Evolutionary conservation across 2,329 filamentous ascomycete genomes (phyloP), one percentile per base, ranked within the genome.

Genomic region (Biscogniauxia sp.): DNA sequence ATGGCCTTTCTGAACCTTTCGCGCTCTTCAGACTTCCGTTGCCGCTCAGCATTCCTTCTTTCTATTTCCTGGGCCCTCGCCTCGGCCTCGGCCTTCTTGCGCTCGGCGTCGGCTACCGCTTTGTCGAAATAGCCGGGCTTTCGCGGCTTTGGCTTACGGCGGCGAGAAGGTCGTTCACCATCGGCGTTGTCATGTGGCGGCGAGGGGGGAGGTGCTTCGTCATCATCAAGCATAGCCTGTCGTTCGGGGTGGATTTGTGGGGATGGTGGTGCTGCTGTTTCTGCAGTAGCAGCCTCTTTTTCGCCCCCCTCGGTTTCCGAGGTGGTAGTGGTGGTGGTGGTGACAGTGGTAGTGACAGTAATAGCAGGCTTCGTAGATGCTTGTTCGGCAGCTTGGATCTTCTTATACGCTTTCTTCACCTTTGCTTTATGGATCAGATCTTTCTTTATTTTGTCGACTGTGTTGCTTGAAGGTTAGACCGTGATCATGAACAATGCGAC

Each of bases 361-460:
- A 49, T 56, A 54, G 58, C 59, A 50, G 63, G 59, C 41, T 64
- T 62, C 25, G 62, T 59, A 59, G 66, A 61, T 17, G 57, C 62
- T 54, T 74, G 65, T 61, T 77, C 74, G 56, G 80, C 74, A 26
- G 87, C 87, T 76, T 93, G 94, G 65, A 97, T 80, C 76, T 97
- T 97, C 64, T 90, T 90, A 73, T 97, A 97, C 51, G 90, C 86
- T 76, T 97, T 96, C 78, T 94, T 95, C 64, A 97, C 83, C 77
- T 97, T 97, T 62, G 93, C 93, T 75, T 95, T 96, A 75, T 93
- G 87, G 70, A 98, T 97, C 59, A 97, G 80, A 66, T 91, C 86
- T 66, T 89, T 84, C 77, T 98, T 98, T 72, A 97, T 95, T 76
- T 94, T 94, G 75, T 91, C 87, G 60, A 91, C 91, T 94, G 70